phyloP scores from a whole-genome alignment of 129 eudicot species.

The Escallonia herrerae region DNA sequence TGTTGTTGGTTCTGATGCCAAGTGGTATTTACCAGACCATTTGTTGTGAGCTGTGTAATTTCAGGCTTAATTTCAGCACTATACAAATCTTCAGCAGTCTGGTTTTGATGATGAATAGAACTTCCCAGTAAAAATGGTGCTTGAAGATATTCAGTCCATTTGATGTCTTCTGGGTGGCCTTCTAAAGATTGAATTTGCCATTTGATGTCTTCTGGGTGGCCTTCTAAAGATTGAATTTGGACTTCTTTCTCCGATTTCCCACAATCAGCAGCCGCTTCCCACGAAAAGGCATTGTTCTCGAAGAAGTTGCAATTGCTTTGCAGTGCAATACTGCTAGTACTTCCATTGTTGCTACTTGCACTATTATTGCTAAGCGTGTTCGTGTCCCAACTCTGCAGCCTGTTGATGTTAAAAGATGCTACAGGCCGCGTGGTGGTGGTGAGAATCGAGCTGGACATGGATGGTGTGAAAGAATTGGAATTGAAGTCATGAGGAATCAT shows the following conservation, averaged over 20 bases:
- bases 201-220: constrained; percentile 46
- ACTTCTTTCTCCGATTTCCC: constrained; percentile 29
- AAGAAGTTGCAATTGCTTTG: constrained; percentile 16
- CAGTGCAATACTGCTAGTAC: constrained; percentile 6
- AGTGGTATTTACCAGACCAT: not conserved
- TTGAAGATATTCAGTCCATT: constrained; percentile 72
- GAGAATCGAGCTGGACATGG: constrained; percentile 14
- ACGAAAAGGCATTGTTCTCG: constrained; percentile 28
- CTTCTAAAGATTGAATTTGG: constrained; percentile 14
- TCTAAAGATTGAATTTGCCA: constrained; percentile 34
- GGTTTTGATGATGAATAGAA: constrained; percentile 24
- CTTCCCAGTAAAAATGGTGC: constrained; percentile 50
- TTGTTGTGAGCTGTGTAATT: constrained; percentile 16
- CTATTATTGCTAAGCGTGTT: constrained; percentile 15
- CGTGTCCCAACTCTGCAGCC: constrained; percentile 40
- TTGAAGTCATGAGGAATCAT: constrained; percentile 16
- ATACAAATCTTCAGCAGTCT: constrained; percentile 13
- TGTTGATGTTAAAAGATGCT: constrained; percentile 7
- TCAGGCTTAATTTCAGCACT: constrained; percentile 39
- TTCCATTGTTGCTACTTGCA: constrained; percentile 20
- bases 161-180: constrained; percentile 43
- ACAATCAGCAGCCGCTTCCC: constrained; percentile 35
- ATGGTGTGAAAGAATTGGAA: constrained; percentile 1
- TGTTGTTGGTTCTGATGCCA: constrained; percentile 22
- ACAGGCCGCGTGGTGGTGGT: constrained; percentile 8